Evolutionary conservation across 495 filamentous ascomycete species (phyloP), one percentile per base, ranked within the genome.

Genomic region (Penicillium cataractarum): DNA sequence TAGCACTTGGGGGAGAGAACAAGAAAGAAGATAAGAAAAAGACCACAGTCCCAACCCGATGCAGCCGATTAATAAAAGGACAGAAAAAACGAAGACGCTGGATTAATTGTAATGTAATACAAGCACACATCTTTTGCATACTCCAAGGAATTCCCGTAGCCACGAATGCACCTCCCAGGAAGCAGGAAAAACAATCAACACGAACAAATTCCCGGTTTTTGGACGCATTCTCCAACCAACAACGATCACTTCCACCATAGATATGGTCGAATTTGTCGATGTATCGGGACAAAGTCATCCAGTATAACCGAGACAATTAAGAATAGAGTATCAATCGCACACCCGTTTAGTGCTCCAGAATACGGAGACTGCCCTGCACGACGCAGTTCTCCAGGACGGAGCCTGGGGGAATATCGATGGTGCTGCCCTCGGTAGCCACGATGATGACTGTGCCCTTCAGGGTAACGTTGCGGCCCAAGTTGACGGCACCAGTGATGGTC

Each of bases 401-500:
- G 73, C 95, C 95, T 6, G 94, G 92, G 40, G 95, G 95, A 71
- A 99, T 89, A 77, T 99, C 95, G 68, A 99, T 99, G 62, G 96
- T 98, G 83, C 89, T 92, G 61, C 93, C 92, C 82, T 99, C 95
- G 44, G 93, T 97, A 13, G 95, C 95, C 39, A 99, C 95, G 71
- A 99, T 99, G 73, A 99, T 99, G 72, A 99, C 95, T n/a, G 96
- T 99, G 33, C 95, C 95, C 87, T 98, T 99, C 59, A 98, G 81
- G 37, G 90, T 93, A 48, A 99, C 95, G 53, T 93, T 93, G 53
- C 96, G 89, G 63, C 95, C 95, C 42, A 99, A 83, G 82, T 97
- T 98, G 68, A 99, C 96, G 37, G 91, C 90, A 71, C 95, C 95
- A 24, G 95, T 99, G 68, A 99, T 93, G 66, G 95, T 99, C 48